A percentile compares a stretch with the other conserved stretches of the same genome.
Conservation (phyloP, 2,329 filamentous ascomycete genomes). For the Plectosphaerella plurivora region DNA sequence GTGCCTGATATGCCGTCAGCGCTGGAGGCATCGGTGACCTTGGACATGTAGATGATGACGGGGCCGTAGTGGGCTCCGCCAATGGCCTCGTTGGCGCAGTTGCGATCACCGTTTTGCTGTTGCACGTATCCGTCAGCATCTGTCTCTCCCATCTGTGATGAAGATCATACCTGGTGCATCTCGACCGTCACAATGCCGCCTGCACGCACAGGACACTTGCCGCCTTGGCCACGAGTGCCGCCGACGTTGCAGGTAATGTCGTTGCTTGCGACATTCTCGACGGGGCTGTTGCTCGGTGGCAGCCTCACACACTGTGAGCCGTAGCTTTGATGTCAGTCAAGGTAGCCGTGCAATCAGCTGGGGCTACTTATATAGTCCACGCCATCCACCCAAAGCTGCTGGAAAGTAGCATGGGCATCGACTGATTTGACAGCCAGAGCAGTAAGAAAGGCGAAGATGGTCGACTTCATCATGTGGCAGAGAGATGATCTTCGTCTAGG, state of each 20-base stretch:
- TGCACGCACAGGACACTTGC: slow-evolving; percentile 41
- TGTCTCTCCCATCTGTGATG: slow-evolving; percentile 12
- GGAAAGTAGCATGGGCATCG: slow-evolving; percentile 44
- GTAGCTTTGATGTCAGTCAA: slow-evolving; percentile 16
- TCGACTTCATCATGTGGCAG: slow-evolving; percentile 27
- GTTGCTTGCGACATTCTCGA: slow-evolving; percentile 36
- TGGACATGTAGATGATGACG: slow-evolving; percentile 46
- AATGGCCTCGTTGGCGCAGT: slow-evolving; percentile 43
- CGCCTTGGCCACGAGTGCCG: slow-evolving; percentile 24
- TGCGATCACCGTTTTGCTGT: slow-evolving; percentile 42
- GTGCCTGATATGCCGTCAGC: slow-evolving; percentile 31
- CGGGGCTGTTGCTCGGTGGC: slow-evolving; percentile 45
- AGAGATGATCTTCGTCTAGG: neutral
- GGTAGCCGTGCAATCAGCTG: neutral
- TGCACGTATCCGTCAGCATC: neutral
- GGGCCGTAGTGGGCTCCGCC: slow-evolving; percentile 51
- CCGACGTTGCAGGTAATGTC: slow-evolving; percentile 42
- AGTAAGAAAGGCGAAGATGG: slow-evolving; percentile 20
- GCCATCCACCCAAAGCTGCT: slow-evolving; percentile 40
- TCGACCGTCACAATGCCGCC: slow-evolving; percentile 49
- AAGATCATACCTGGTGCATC: slow-evolving; percentile 43
- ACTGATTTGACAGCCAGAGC: slow-evolving; percentile 30
- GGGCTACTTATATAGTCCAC: slow-evolving; percentile 30
- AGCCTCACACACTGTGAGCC: slow-evolving; percentile 41
- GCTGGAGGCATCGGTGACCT: slow-evolving; percentile 41